Conservation (phyloP, 495 filamentous ascomycete genomes). For the Penicillium lagena region DNA sequence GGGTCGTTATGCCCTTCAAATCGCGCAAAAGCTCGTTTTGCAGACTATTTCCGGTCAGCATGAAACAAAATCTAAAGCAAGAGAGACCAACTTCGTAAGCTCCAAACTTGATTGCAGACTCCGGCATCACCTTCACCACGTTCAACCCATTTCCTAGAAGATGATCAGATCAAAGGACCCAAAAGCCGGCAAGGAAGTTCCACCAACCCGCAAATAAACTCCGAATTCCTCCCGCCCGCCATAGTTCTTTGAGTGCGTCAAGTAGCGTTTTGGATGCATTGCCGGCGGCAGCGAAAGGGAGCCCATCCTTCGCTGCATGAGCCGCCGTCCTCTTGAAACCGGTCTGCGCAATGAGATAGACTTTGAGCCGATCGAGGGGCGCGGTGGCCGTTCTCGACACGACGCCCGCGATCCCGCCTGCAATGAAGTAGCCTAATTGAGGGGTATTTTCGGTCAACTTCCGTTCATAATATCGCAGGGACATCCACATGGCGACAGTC, state of each 20-base stretch:
- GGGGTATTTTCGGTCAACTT: conserved; percentile 59
- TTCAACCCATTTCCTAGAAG: conserved; percentile 86
- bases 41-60: conserved; percentile 48
- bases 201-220: conserved; percentile 89
- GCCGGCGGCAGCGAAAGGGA: conserved; percentile 58
- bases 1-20: conserved; percentile 87
- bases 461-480: conserved; percentile 44
- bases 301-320: conserved; percentile 64
- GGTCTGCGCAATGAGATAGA: conserved; percentile 93
- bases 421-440: conserved; percentile 91
- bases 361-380: conserved; percentile 92
- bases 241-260: conserved; percentile 67
- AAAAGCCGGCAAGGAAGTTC: neutral
- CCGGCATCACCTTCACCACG: conserved; percentile 95
- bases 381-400: conserved; percentile 91
- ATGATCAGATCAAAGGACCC: conserved; percentile 3
- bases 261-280: conserved; percentile 61
- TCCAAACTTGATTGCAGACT: conserved; percentile 95
- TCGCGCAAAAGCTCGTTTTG: conserved; percentile 79
- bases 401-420: conserved; percentile 86
- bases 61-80: neutral
- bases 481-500: conserved; percentile 43
- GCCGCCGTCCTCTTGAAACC: conserved; percentile 52
- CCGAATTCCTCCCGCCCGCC: conserved; percentile 79
- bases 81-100: conserved; percentile 68